phyloP scores from a whole-genome alignment of 768 basidiomycete genomes.

The Aureoboletus auriporus region DNA sequence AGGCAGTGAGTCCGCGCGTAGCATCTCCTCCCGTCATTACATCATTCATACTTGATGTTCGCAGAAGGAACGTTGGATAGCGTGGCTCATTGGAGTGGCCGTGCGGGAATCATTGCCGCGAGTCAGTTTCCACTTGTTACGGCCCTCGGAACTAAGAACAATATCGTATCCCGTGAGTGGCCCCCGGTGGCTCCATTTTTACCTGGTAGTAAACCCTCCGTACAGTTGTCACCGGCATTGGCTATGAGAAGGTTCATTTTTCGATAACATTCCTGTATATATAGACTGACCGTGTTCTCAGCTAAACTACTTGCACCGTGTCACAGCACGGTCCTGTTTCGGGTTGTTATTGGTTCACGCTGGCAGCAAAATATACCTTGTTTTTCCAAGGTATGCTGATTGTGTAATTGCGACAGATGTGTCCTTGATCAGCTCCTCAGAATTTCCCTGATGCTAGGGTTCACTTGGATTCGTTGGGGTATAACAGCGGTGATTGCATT shows the following conservation, averaged over 20 bases:
- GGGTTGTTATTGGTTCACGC: conserved; percentile 49
- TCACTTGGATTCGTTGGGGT: conserved; percentile 28
- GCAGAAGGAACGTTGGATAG: conserved; percentile 6
- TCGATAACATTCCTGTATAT: not conserved
- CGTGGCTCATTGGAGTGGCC: conserved; percentile 25
- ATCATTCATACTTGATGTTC: not conserved
- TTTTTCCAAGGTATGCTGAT: not conserved
- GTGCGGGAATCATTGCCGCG: conserved; percentile 29
- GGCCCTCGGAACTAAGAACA: conserved; percentile 48
- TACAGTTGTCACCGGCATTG: conserved; percentile 26
- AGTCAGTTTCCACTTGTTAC: conserved; percentile 42
- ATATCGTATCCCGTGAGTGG: conserved; percentile 36
- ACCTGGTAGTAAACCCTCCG: not conserved
- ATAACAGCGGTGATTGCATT: conserved; percentile 37
- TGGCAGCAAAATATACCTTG: conserved; percentile 15
- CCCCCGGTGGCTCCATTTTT: no score
- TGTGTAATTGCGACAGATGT: not conserved
- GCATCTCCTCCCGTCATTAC: not conserved
- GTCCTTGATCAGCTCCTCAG: conserved; percentile 3
- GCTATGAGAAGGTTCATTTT: conserved; percentile 23
- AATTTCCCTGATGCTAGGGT: conserved; percentile 12
- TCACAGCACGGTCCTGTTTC: conserved; percentile 43
- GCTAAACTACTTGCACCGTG: conserved; percentile 45
- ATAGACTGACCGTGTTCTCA: conserved; percentile 12
- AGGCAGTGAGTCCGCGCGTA: conserved; percentile 35